These are phyloP conservation scores for Eugenia klotzschiana DNA, from an alignment of 441 rosid genomes.

Conservation along the genomic window DNA sequence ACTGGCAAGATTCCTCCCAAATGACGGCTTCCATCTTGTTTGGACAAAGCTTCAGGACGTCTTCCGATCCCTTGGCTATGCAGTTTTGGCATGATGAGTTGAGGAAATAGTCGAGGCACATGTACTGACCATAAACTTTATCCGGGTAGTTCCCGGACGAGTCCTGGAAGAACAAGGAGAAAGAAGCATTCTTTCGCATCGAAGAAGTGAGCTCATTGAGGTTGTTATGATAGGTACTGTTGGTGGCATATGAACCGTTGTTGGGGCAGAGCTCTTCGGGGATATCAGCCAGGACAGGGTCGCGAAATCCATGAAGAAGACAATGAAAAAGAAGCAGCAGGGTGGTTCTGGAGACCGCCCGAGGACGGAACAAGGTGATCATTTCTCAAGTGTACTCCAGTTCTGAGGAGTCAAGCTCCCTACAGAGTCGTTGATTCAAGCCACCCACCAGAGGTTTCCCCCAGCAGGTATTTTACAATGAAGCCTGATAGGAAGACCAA, in stretches of 20 bases:
- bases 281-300: neutral
- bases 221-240: constrained; percentile 21
- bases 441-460: neutral
- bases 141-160: neutral
- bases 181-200: constrained; percentile 5
- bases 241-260: neutral
- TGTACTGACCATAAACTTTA: constrained; percentile 18
- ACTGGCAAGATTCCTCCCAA: constrained; percentile 32
- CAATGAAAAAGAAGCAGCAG: neutral
- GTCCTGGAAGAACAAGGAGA: constrained; percentile 3
- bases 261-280: neutral
- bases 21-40: constrained; percentile 6
- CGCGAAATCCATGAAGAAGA: neutral
- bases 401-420: neutral
- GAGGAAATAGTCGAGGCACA: constrained; percentile 34
- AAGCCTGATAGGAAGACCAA: neutral
- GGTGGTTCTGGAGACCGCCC: neutral
- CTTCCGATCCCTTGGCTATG: constrained; percentile 10
- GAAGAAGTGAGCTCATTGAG: constrained; percentile 17
- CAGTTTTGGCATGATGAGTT: constrained; percentile 14
- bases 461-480: neutral
- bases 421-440: neutral
- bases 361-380: neutral
- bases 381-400: neutral
- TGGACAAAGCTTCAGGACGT: constrained; percentile 19